phyloP scores from a whole-genome alignment of 257 asterid species.

The Sherardia arvensis region DNA sequence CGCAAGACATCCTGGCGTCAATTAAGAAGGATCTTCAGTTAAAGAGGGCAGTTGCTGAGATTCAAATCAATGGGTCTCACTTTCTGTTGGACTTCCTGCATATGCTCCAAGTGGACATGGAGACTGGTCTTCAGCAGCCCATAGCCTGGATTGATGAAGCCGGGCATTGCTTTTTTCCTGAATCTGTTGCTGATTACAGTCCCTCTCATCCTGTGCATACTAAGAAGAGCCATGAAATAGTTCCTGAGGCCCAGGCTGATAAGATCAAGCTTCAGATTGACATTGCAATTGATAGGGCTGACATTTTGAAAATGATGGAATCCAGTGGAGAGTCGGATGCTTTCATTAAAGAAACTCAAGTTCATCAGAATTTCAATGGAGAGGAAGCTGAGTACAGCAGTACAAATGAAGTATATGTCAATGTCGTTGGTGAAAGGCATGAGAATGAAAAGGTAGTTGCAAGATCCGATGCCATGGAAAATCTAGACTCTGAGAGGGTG shows the following conservation, averaged over 20 bases:
- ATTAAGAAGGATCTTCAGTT: conserved; percentile 43
- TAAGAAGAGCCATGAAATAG: conserved; percentile 22
- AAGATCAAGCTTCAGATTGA: conserved; percentile 64
- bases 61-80: conserved; percentile 35
- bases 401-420: conserved; percentile 21
- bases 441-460: conserved; percentile 15
- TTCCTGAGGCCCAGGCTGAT: conserved; percentile 25
- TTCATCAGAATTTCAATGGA: conserved; percentile 23
- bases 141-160: conserved; percentile 90
- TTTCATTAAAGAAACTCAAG: conserved; percentile 28
- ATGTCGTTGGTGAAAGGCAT: conserved; percentile 20
- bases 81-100: conserved; percentile 60
- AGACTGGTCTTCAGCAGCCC: conserved; percentile 47
- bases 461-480: conserved; percentile 15
- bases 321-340: conserved; percentile 68
- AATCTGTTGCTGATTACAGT: conserved; percentile 33
- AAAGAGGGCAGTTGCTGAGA: conserved; percentile 52
- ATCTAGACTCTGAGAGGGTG: conserved; percentile 29
- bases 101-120: conserved; percentile 59
- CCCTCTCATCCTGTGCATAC: conserved; percentile 4
- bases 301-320: conserved; percentile 34
- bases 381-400: conserved; percentile 31
- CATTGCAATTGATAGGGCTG: conserved; percentile 55
- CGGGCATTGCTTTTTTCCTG: conserved; percentile 76
- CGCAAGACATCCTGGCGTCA: conserved; percentile 41